Base-by-base conservation (phyloP, 495 filamentous ascomycete genomes). In the Tetracladium marchalianum region DNA sequence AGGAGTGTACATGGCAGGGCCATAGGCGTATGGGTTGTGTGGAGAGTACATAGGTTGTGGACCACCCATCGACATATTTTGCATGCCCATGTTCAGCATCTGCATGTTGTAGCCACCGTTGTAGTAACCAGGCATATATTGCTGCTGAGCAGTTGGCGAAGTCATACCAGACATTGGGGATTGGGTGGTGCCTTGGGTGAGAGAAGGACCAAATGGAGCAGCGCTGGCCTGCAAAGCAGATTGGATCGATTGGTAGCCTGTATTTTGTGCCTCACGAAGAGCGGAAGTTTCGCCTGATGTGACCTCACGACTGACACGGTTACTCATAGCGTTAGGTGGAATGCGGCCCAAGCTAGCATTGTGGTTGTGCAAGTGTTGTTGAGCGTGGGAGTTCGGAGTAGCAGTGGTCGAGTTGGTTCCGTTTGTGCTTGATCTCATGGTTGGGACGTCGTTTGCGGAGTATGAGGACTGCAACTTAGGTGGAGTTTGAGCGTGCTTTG, bases 401-500 rank as follows among this genome's bases (percentile, higher is more conserved):
- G 76, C 70, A 53, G 64, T 73, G 43, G 55, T 64, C 31, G 22
- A 38, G 11, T 44, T 39, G 16, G 61, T 48, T 41, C 62, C 61
- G 15, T 66, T 61, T 11, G 63, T 43, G 47, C 46, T 57, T 12
- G 51, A 44, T 70, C 89, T 92, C 52, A 87, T 68, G 1, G 89
- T 94, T n/a, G 90, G 85, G 4, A 96, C 67, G 55, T 96, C 92
- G 60, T 81, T 85, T 16, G 88, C 81, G 1, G 92, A 96, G 64
- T 86, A 96, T 1, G 90, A 95, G 3, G 84, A 80, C 63, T 89
- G 84, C 32, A 93, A 63, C 68, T 78, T 90, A 50, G 71, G 82
- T 49, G 66, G 80, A 59, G 69, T 75, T 60, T 71, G 62, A 33
- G 57, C 56, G 37, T 73, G 66, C 45, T 38, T 63, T 1, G 66